Percentiles rank a stretch among this genome's conserved stretches.
phyloP scores from a whole-genome alignment of 768 basidiomycete species.

The Suillus subalutaceus region DNA sequence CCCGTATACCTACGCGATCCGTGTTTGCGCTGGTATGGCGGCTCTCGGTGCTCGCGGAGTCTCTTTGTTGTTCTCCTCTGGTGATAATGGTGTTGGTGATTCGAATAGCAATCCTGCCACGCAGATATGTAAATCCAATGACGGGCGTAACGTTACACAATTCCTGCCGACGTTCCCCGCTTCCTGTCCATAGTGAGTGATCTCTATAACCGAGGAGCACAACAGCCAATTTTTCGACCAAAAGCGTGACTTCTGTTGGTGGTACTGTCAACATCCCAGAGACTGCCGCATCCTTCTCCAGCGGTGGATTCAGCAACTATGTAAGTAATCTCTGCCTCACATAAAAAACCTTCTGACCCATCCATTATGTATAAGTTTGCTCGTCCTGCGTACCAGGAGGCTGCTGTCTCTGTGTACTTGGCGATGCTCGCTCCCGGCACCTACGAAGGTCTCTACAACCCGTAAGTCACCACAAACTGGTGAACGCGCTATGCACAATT shows the following conservation, averaged over 20 bases:
- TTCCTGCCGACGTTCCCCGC: conserved; percentile 70
- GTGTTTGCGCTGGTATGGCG: conserved; percentile 63
- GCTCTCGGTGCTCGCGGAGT: conserved; percentile 69
- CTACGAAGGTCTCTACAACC: conserved; percentile 63
- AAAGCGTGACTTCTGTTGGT: conserved; percentile 75
- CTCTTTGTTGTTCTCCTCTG: conserved; percentile 67
- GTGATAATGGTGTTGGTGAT: conserved; percentile 62
- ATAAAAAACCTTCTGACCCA: not conserved
- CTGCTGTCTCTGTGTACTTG: conserved; percentile 48
- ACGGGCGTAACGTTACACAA: conserved; percentile 51
- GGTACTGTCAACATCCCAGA: conserved; percentile 65
- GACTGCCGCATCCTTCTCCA: conserved; percentile 54
- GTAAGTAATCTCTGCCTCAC: conserved; percentile 37
- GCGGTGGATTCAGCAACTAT: conserved; percentile 37
- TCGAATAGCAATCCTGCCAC: conserved; percentile 27
- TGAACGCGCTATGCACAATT: not conserved
- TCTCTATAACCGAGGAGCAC: not conserved
- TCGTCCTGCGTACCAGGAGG: conserved; percentile 57
- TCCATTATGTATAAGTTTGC: conserved; percentile 40
- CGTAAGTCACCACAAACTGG: conserved; percentile 36
- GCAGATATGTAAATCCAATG: conserved; percentile 54
- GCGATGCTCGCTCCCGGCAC: conserved; percentile 45
- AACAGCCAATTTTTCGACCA: not conserved
- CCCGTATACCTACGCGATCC: conserved; percentile 55
- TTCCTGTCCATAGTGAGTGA: conserved; percentile 53